A percentile compares a stretch with the other conserved stretches of the same genome.
These are phyloP conservation scores for Colletotrichum tofieldiae DNA, from an alignment of 2,329 filamentous ascomycete species.

Conservation along the genomic window DNA sequence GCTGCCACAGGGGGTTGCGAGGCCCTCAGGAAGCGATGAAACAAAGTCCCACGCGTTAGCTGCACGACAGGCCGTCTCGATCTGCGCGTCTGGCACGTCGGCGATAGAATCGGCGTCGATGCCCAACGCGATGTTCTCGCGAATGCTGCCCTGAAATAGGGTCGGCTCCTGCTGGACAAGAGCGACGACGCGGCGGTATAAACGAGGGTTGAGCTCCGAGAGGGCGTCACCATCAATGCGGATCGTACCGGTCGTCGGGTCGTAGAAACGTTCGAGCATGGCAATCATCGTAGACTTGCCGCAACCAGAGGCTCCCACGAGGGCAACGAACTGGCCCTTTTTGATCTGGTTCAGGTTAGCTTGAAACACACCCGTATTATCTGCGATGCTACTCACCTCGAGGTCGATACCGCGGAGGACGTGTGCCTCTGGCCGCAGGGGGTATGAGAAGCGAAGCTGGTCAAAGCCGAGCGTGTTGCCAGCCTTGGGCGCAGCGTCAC, in stretches of 20 bases:
- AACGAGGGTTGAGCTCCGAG: conserved; percentile 60
- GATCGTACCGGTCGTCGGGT: conserved; percentile 62
- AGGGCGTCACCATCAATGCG: conserved; percentile 61
- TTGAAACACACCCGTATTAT: background rate
- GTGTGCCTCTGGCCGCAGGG: conserved; percentile 58
- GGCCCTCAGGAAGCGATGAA: conserved; percentile 60
- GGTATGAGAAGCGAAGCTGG: conserved; percentile 76
- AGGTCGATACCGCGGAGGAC: conserved; percentile 62
- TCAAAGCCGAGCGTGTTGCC: conserved; percentile 63
- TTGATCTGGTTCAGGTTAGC: conserved; percentile 51
- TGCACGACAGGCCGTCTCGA: conserved; percentile 61
- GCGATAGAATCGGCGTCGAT: conserved; percentile 33
- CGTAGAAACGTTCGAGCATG: conserved; percentile 64
- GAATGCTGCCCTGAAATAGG: conserved; percentile 64
- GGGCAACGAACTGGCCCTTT: conserved; percentile 66
- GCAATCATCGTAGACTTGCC: conserved; percentile 75
- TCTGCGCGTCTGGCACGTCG: conserved; percentile 52
- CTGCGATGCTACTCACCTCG: conserved; percentile 43
- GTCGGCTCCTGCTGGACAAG: conserved; percentile 73
- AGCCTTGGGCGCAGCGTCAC: conserved; percentile 53
- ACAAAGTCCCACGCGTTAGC: conserved; percentile 66
- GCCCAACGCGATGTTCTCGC: conserved; percentile 63
- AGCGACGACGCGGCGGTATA: conserved; percentile 67
- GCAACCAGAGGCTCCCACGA: conserved; percentile 71
- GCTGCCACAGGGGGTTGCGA: conserved; percentile 76